Conservation (phyloP, 768 basidiomycete genomes). For the Collybiopsis confluens region DNA sequence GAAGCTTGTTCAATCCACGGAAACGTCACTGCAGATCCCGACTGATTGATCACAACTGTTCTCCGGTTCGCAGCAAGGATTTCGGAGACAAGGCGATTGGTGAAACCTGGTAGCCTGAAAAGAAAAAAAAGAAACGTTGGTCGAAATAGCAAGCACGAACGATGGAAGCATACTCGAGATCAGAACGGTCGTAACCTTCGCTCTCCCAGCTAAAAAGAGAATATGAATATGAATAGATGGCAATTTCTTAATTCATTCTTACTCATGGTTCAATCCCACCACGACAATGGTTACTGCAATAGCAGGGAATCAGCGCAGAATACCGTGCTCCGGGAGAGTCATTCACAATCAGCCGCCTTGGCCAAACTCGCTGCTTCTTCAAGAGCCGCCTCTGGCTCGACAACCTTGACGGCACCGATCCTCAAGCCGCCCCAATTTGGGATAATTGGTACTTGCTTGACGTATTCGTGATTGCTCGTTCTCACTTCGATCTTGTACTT, state of each 20-base stretch:
- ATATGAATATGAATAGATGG: slow-evolving; percentile 12
- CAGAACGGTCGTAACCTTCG: slow-evolving; percentile 54
- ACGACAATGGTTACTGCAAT: slow-evolving; percentile 40
- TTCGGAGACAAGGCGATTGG: slow-evolving; percentile 45
- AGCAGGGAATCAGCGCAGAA: no score
- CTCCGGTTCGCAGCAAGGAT: slow-evolving; percentile 49
- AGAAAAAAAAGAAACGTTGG: not conserved
- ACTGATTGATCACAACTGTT: slow-evolving; percentile 55
- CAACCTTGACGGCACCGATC: slow-evolving; percentile 27
- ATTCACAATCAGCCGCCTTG: slow-evolving; percentile 34
- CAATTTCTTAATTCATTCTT: slow-evolving; percentile 12
- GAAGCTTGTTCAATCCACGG: slow-evolving; percentile 41
- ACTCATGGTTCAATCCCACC: slow-evolving; percentile 54
- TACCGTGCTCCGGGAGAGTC: no score
- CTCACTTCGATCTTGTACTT: slow-evolving; percentile 37
- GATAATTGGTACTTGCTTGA: slow-evolving; percentile 28
- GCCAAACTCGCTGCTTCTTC: slow-evolving; percentile 35
- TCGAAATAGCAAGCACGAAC: no score
- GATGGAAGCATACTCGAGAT: slow-evolving; percentile 30
- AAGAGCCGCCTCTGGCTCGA: slow-evolving; percentile 37
- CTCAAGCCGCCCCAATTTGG: slow-evolving; percentile 37
- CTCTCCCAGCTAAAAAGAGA: slow-evolving; percentile 40
- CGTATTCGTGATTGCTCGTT: slow-evolving; percentile 29
- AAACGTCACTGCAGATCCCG: slow-evolving; percentile 49
- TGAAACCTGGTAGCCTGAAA: slow-evolving; percentile 42